Evolutionary conservation across 306 rosid genomes (phyloP).

Genomic region (Gastrolobium villosum): DNA sequence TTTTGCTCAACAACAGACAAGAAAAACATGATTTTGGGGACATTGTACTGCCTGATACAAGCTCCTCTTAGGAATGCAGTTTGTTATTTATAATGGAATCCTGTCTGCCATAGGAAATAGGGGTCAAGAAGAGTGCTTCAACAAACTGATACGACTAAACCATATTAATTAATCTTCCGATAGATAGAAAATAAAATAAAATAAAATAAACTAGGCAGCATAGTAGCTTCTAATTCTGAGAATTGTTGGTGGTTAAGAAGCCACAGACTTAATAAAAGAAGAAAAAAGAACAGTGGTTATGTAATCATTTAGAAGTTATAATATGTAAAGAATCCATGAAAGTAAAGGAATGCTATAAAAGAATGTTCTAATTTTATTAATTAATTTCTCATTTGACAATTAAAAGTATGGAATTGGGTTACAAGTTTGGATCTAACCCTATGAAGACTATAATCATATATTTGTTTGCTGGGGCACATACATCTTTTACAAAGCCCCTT

Average conservation of each 20-base stretch:
- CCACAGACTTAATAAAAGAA: slow-evolving; percentile 11
- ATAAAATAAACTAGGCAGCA: background rate
- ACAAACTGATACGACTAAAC: background rate
- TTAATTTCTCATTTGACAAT: slow-evolving; percentile 44
- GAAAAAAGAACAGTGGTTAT: slow-evolving; percentile 14
- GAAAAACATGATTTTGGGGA: background rate
- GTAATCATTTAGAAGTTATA: background rate
- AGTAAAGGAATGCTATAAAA: slow-evolving; percentile 47
- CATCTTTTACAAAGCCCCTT: slow-evolving; percentile 59
- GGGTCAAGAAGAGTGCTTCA: background rate
- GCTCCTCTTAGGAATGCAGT: slow-evolving; percentile 4
- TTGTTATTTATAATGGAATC: background rate
- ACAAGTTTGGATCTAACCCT: slow-evolving; percentile 48
- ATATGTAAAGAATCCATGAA: slow-evolving; percentile 25
- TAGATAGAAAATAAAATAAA: background rate
- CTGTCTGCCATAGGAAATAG: slow-evolving; percentile 7
- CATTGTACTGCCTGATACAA: slow-evolving; percentile 11
- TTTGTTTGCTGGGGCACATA: slow-evolving; percentile 50
- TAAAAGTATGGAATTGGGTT: slow-evolving; percentile 46
- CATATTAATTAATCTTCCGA: slow-evolving; percentile 1
- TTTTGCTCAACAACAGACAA: slow-evolving; percentile 25
- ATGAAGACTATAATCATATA: slow-evolving; percentile 49
- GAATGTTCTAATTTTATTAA: slow-evolving; percentile 45
- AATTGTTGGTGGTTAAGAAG: background rate
- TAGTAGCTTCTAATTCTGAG: background rate